phyloP scores from a whole-genome alignment of 768 basidiomycete genomes.

The Leucocoprinus leucothites region DNA sequence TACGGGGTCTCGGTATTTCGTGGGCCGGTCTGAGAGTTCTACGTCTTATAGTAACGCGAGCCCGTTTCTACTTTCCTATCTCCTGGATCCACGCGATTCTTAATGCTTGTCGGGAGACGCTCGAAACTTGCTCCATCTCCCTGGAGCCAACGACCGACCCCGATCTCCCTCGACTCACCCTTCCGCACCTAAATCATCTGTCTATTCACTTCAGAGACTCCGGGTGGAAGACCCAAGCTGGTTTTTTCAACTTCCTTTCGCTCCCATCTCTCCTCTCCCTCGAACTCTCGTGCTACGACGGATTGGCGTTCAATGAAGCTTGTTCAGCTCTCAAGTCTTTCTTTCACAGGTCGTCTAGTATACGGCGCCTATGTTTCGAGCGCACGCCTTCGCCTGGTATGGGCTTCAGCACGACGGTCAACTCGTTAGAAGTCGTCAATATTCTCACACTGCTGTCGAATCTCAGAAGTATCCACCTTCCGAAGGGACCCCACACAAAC shows the following conservation, averaged over 20 bases:
- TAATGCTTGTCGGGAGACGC: background rate
- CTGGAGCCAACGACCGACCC: slow-evolving; percentile 9
- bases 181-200: slow-evolving; percentile 1
- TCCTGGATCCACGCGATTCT: slow-evolving; percentile 11
- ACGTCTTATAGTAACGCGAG: background rate
- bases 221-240: slow-evolving; percentile 5
- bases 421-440: slow-evolving; percentile 7
- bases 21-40: slow-evolving; percentile 8
- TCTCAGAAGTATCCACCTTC: slow-evolving; percentile 2
- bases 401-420: slow-evolving; percentile 13
- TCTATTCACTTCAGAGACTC: slow-evolving; percentile 9
- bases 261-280: slow-evolving; percentile 7
- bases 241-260: background rate
- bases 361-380: slow-evolving; percentile 3
- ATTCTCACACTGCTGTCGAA: slow-evolving; percentile 6
- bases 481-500: slow-evolving; percentile 9
- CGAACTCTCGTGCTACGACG: background rate
- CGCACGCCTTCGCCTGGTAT: background rate
- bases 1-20: slow-evolving; percentile 8
- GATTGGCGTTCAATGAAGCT: slow-evolving; percentile 7
- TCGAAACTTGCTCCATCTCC: slow-evolving; percentile 9
- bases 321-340: slow-evolving; percentile 9
- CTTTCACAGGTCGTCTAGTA: slow-evolving; percentile 1
- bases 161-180: background rate
- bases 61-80: slow-evolving; percentile 11